Percentiles rank a stretch among this genome's conserved stretches.
These are phyloP conservation scores for Russula foetens DNA, from an alignment of 768 basidiomycete genomes.

Conservation along the genomic window DNA sequence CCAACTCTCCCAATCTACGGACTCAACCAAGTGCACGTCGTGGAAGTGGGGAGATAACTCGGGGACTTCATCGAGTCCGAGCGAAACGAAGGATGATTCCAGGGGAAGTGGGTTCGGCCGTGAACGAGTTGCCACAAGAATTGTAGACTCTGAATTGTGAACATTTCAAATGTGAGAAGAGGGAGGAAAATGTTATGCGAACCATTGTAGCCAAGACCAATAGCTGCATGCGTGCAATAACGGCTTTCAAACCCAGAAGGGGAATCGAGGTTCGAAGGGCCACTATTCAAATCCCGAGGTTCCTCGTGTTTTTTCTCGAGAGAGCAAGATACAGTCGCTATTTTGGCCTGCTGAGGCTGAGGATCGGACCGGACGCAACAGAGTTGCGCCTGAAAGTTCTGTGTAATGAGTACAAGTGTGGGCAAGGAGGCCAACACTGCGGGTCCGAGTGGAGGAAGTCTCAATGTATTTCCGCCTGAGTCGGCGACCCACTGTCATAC, in stretches of 20 bases:
- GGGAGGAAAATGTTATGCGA: background rate
- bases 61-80: constrained; percentile 7
- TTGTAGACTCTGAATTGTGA: constrained; percentile 9
- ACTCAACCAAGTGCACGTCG: constrained; percentile 3
- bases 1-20: constrained; percentile 19
- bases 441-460: constrained; percentile 19
- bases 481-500: constrained; percentile 11
- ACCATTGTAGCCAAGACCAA: constrained; percentile 19
- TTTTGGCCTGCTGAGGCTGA: background rate
- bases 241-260: background rate
- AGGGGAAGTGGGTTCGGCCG: constrained; percentile 1
- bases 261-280: background rate
- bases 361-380: background rate
- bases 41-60: constrained; percentile 7
- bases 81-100: background rate
- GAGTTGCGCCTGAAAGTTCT: constrained; percentile 14
- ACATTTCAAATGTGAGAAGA: background rate
- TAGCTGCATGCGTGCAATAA: constrained; percentile 14
- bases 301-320: constrained; percentile 14
- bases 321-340: constrained; percentile 15
- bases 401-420: constrained; percentile 13
- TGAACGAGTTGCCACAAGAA: constrained; percentile 19
- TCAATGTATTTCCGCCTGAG: constrained; percentile 1
- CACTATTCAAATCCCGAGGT: background rate
- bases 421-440: constrained; percentile 8